A percentile compares a stretch with the other conserved stretches of the same genome.
These are phyloP conservation scores for Aspergillus aculeatus DNA, from an alignment of 2,329 filamentous ascomycete genomes.

Conservation along the genomic window DNA sequence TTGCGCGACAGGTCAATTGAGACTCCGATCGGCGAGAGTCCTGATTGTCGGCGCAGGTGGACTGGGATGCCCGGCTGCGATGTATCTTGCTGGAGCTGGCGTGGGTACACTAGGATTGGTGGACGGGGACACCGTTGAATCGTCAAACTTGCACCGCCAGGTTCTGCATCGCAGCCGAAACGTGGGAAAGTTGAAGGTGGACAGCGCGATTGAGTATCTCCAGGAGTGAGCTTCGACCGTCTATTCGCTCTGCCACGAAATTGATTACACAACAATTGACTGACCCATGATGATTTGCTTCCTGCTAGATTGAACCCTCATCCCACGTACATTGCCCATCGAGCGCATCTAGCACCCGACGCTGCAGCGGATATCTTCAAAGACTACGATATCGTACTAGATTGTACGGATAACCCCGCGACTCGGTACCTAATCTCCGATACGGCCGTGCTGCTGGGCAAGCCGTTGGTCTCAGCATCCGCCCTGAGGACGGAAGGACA, in stretches of 20 bases:
- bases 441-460: slow-evolving; percentile 73
- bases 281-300: slow-evolving; percentile 9
- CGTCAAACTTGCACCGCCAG: slow-evolving; percentile 90
- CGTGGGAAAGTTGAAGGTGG: slow-evolving; percentile 75
- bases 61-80: slow-evolving; percentile 84
- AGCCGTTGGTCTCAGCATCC: slow-evolving; percentile 83
- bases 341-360: slow-evolving; percentile 63
- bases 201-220: slow-evolving; percentile 67
- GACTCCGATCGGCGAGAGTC: slow-evolving; percentile 67
- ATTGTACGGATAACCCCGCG: slow-evolving; percentile 92
- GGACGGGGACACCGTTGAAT: slow-evolving; percentile 84
- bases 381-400: slow-evolving; percentile 78
- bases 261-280: background rate
- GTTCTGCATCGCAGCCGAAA: slow-evolving; percentile 72
- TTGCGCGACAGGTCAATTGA: slow-evolving; percentile 64
- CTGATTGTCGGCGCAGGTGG: slow-evolving; percentile 86
- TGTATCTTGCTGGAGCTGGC: slow-evolving; percentile 89
- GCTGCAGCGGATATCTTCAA: slow-evolving; percentile 67
- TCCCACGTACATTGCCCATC: slow-evolving; percentile 63
- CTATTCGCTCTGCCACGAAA: background rate
- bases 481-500: slow-evolving; percentile 88
- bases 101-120: slow-evolving; percentile 79
- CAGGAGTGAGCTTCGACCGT: slow-evolving; percentile 45
- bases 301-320: slow-evolving; percentile 67
- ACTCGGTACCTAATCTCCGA: slow-evolving; percentile 93